Evolutionary conservation across 306 rosid genomes (phyloP).

Genomic region (Rosa multiflora): DNA sequence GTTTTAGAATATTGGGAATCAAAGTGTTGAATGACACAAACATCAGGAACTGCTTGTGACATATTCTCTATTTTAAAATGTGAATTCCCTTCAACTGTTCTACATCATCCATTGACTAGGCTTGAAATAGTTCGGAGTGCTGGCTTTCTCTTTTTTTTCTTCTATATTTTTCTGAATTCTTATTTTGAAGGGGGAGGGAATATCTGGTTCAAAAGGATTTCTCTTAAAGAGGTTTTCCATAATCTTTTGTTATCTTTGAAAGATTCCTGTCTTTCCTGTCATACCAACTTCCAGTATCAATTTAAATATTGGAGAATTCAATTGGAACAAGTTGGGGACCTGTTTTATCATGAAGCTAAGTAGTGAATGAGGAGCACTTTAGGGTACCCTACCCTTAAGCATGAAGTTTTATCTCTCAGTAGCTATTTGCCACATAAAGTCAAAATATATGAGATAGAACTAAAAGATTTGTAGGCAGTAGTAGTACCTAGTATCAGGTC

Average conservation of each 20-base stretch:
- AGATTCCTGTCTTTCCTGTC: slow-evolving; percentile 59
- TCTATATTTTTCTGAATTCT: slow-evolving; percentile 31
- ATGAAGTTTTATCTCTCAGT: slow-evolving; percentile 43
- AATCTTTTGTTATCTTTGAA: slow-evolving; percentile 51
- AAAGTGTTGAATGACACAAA: too few species aligned
- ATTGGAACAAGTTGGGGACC: slow-evolving; percentile 23
- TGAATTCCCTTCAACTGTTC: background rate
- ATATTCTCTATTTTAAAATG: too few species aligned
- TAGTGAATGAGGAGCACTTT: background rate
- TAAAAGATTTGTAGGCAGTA: slow-evolving; percentile 38
- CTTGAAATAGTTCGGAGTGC: background rate
- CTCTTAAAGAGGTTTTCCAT: slow-evolving; percentile 29
- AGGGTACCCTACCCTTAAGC: slow-evolving; percentile 48
- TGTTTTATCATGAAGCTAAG: slow-evolving; percentile 10
- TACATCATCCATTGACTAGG: background rate
- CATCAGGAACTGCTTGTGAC: too few species aligned
- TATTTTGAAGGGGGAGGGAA: slow-evolving; percentile 24
- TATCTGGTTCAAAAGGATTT: slow-evolving; percentile 48
- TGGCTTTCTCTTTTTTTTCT: background rate
- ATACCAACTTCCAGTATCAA: slow-evolving; percentile 28
- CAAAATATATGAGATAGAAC: slow-evolving; percentile 40
- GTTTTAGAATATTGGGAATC: too few species aligned
- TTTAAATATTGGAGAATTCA: background rate
- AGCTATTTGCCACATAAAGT: slow-evolving; percentile 54
- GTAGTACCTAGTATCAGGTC: slow-evolving; percentile 65